phyloP scores from a whole-genome alignment of 2,329 filamentous ascomycete genomes.

The Alternaria sp. region DNA sequence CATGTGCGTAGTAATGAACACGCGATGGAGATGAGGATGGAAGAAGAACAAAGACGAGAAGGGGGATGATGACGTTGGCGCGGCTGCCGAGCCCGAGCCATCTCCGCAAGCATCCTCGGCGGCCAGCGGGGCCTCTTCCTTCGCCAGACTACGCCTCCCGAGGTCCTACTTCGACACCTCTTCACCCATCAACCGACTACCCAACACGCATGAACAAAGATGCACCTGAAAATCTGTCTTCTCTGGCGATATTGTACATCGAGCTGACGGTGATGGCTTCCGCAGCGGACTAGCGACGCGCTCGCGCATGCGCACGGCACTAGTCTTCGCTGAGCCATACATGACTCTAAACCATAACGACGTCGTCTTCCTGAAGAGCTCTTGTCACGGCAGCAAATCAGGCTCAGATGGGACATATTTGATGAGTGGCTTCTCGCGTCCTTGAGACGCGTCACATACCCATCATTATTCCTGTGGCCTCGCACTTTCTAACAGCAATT shows the following conservation, averaged over 20 bases:
- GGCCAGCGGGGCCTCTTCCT: not conserved
- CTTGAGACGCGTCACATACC: not conserved
- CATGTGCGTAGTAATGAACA: not conserved
- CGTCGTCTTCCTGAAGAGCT: not conserved
- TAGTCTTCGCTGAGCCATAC: not conserved
- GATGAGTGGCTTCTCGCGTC: not conserved
- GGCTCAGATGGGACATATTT: not conserved
- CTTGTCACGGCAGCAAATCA: not conserved
- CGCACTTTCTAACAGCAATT: not conserved
- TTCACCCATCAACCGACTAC: not conserved
- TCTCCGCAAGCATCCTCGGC: not conserved
- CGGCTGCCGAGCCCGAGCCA: not conserved
- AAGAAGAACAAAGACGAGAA: not conserved
- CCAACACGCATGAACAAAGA: not conserved
- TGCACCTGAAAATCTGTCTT: not conserved
- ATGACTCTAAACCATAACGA: not conserved
- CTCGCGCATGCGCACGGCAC: not conserved
- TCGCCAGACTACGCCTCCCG: not conserved
- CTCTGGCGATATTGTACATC: not conserved
- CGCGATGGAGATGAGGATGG: not conserved
- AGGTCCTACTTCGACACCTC: not conserved
- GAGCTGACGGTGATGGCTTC: not conserved
- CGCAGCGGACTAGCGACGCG: not conserved
- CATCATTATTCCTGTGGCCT: not conserved
- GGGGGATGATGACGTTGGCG: not conserved